Conservation (phyloP, 768 basidiomycete species). For the Candolleomyces eurysporus region DNA sequence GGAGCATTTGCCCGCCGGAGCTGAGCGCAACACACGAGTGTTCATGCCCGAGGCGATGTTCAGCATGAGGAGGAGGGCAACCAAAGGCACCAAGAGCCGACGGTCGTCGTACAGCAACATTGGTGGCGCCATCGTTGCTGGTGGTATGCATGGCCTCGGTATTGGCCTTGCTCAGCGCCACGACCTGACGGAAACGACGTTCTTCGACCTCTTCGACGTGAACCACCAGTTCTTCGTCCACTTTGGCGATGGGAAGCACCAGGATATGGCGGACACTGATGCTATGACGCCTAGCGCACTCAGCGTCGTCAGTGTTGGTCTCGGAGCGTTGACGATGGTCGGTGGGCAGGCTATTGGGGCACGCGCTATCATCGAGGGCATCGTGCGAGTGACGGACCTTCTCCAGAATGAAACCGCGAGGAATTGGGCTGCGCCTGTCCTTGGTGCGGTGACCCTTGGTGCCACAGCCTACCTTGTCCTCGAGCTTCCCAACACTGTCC, state of each 20-base stretch:
- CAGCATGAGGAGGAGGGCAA: slow-evolving; percentile 47
- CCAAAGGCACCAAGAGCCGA: slow-evolving; percentile 36
- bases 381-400: slow-evolving; percentile 72
- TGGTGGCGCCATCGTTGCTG: slow-evolving; percentile 63
- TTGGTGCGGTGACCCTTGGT: slow-evolving; percentile 76
- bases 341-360: slow-evolving; percentile 80
- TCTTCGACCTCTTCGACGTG: slow-evolving; percentile 85
- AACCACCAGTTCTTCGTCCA: slow-evolving; percentile 74
- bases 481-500: slow-evolving; percentile 87
- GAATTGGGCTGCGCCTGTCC: slow-evolving; percentile 83
- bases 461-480: slow-evolving; percentile 77
- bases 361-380: slow-evolving; percentile 73
- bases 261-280: slow-evolving; percentile 25
- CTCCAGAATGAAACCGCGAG: slow-evolving; percentile 77
- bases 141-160: slow-evolving; percentile 77
- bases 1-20: slow-evolving; percentile 72
- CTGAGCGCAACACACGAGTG: slow-evolving; percentile 76
- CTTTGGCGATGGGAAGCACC: slow-evolving; percentile 51
- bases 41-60: slow-evolving; percentile 99
- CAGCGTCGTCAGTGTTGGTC: slow-evolving; percentile 69
- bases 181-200: slow-evolving; percentile 76
- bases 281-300: slow-evolving; percentile 56
- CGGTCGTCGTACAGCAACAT: slow-evolving; percentile 34
- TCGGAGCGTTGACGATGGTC: slow-evolving; percentile 88
- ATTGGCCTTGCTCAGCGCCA: slow-evolving; percentile 75